Conservation (phyloP, 1,139 yeast genomes). For the Taiozyma onychis region DNA sequence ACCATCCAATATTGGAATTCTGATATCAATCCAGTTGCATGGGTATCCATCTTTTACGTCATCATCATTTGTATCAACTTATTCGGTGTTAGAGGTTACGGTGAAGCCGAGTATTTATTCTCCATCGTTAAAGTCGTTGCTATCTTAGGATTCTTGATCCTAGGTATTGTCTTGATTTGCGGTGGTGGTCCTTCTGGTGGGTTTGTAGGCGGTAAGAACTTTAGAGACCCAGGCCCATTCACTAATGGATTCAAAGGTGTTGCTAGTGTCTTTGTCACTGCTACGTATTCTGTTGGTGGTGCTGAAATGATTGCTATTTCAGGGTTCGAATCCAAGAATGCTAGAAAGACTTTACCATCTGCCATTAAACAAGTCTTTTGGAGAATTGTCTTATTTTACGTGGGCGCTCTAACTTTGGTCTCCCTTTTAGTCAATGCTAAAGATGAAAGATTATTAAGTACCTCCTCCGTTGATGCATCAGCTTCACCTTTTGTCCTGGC, state of each 20-base stretch:
- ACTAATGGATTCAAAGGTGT: constrained; percentile 22
- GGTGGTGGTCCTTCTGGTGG: constrained; percentile 23
- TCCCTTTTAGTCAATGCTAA: constrained; percentile 42
- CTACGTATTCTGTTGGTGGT: constrained; percentile 31
- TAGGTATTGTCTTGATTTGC: constrained; percentile 20
- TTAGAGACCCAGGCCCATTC: constrained; percentile 31
- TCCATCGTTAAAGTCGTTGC: constrained; percentile 18
- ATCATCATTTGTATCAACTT: constrained; percentile 18
- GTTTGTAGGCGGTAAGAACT: constrained; percentile 20
- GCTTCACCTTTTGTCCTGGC: constrained; percentile 64
- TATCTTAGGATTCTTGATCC: constrained; percentile 18
- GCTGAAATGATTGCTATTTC: constrained; percentile 82
- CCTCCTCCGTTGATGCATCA: constrained; percentile 42
- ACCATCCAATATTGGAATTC: constrained; percentile 19
- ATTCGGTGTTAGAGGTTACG: constrained; percentile 45
- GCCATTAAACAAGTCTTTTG: constrained; percentile 74
- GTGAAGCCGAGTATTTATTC: constrained; percentile 32
- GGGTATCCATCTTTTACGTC: constrained; percentile 21
- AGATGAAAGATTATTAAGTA: constrained; percentile 33
- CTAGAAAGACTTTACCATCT: constrained; percentile 63
- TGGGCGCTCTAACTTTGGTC: constrained; percentile 38
- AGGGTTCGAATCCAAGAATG: constrained; percentile 80
- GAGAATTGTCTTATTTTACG: constrained; percentile 62
- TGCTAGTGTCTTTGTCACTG: constrained; percentile 21
- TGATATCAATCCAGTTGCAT: constrained; percentile 18